Evolutionary conservation across 257 asterid species (phyloP).

Genomic region (Solanum commersonii): DNA sequence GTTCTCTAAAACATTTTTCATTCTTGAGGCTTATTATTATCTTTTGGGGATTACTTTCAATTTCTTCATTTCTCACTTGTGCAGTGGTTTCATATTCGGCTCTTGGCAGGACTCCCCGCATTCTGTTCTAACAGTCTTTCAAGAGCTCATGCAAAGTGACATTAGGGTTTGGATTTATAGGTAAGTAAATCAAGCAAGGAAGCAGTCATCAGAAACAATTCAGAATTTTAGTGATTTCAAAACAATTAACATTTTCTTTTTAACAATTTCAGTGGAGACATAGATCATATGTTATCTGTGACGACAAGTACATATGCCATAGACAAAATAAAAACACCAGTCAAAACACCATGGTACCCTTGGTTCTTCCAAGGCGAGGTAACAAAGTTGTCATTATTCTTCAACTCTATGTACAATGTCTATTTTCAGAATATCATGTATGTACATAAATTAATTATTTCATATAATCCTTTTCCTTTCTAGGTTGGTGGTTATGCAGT

Average conservation of each 20-base stretch:
- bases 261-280: slow-evolving; percentile 42
- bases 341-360: slow-evolving; percentile 49
- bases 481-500: slow-evolving; percentile 61
- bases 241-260: neutral
- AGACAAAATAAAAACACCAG: slow-evolving; percentile 28
- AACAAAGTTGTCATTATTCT: neutral
- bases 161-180: slow-evolving; percentile 47
- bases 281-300: slow-evolving; percentile 39
- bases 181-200: slow-evolving; percentile 3
- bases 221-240: neutral
- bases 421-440: neutral
- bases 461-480: neutral
- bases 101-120: slow-evolving; percentile 34
- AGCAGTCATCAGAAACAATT: neutral
- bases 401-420: neutral
- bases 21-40: neutral
- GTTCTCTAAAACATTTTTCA: neutral
- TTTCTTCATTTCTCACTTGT: neutral
- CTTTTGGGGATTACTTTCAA: neutral
- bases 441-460: neutral
- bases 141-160: slow-evolving; percentile 39
- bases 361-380: slow-evolving; percentile 51
- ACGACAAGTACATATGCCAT: slow-evolving; percentile 46
- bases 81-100: neutral
- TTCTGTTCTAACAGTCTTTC: slow-evolving; percentile 33